phyloP scores from a whole-genome alignment of 1,284 basidiomycete genomes.

The Austroboletus novae-zelandiae region DNA sequence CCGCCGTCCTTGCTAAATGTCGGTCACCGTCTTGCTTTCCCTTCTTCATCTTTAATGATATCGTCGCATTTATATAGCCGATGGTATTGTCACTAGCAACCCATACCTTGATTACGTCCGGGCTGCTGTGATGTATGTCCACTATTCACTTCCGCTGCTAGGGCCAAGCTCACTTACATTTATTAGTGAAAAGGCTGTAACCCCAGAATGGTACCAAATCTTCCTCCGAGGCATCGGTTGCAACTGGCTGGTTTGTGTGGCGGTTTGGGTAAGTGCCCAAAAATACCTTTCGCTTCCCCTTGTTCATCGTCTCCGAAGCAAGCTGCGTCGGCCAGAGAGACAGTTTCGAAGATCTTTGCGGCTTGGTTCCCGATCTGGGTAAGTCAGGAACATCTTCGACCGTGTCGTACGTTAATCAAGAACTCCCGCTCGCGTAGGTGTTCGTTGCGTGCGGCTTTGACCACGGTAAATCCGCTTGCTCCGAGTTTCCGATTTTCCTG shows the following conservation, averaged over 20 bases:
- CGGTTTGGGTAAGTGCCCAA: conserved; percentile 60
- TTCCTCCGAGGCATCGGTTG: conserved; percentile 76
- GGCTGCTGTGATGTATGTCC: conserved; percentile 52
- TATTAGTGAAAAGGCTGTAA: conserved; percentile 56
- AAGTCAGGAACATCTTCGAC: conserved; percentile 13
- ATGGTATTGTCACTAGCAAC: conserved; percentile 53
- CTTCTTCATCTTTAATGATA: neutral
- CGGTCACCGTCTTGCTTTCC: conserved; percentile 17
- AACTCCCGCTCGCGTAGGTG: conserved; percentile 38
- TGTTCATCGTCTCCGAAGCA: conserved; percentile 44
- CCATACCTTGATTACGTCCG: conserved; percentile 57
- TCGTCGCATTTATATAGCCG: conserved; percentile 37
- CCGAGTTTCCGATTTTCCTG: neutral
- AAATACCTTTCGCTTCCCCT: neutral
- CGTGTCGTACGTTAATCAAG: neutral
- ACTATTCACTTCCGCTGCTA: neutral
- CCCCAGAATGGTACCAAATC: conserved; percentile 71
- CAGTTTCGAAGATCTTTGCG: conserved; percentile 70
- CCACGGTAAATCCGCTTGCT: conserved; percentile 49
- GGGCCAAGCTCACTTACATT: neutral
- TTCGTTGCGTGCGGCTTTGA: conserved; percentile 74
- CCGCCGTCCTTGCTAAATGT: conserved; percentile 65
- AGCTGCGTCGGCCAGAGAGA: conserved; percentile 70
- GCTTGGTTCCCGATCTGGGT: conserved; percentile 80
- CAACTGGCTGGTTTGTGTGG: conserved; percentile 78